Evolutionary conservation across 306 rosid species (phyloP), one percentile per base, ranked within the genome.

Genomic region (Erythrophleum fordii): DNA sequence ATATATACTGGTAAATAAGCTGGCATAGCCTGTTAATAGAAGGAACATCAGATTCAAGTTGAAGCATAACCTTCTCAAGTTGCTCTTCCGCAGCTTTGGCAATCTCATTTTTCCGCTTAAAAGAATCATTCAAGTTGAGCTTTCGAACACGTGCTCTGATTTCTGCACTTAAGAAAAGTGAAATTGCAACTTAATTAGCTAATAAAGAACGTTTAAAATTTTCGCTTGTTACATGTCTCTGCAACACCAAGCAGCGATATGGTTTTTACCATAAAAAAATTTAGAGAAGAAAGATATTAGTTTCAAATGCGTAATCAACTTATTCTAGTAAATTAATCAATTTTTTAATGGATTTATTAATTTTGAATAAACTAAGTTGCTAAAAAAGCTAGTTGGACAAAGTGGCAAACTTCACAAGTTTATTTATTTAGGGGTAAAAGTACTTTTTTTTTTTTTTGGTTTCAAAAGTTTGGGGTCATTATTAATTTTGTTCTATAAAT

Each of bases 61-160:
- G 22, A n/a, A 14, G 60, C 11, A 44, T 42, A 35, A 88, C 89
- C 87, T 91, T 91, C 77, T 86, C 93, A 20, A 88, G 92, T 71
- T 91, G 91, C 6, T 89, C 84, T n/a, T n/a, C n/a, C n/a, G n/a
- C n/a, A n/a, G n/a, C n/a, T n/a, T n/a, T n/a, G n/a, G n/a, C n/a
- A n/a, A n/a, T n/a, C n/a, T n/a, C n/a, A n/a, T n/a, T n/a, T n/a
- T n/a, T n/a, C n/a, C n/a, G n/a, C n/a, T n/a, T n/a, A 83, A 89
- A 91, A 56, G 89, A 65, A 75, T 82, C 86, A 86, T 88, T 93
- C 89, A 91, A 73, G 69, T 61, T 82, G 80, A 89, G 91, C 84
- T 89, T 89, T 41, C 90, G 91, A 61, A 88, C 94, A 72, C 89
- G 86, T 42, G 89, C 5, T 80, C 94, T 87, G 52, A 85, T 90